phyloP scores from a whole-genome alignment of 129 eudicot genomes.

The Oenanthe sinensis region DNA sequence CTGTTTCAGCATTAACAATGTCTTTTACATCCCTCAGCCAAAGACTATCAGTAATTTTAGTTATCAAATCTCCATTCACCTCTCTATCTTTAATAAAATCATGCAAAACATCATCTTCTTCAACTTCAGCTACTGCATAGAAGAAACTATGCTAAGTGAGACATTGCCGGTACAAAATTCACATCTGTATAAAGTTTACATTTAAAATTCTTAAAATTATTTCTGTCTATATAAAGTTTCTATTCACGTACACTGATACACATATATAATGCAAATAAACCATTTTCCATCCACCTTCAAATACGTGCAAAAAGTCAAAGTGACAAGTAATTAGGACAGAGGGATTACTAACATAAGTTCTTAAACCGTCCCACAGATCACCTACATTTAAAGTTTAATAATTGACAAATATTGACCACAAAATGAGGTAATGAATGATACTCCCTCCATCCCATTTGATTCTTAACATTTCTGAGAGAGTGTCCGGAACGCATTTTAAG shows the following conservation, averaged over 20 bases:
- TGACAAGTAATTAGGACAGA: too few relatives aligned
- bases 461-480: too few relatives aligned
- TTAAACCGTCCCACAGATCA: neutral
- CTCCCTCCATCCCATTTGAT: too few relatives aligned
- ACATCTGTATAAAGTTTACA: neutral
- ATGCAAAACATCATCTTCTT: slow-evolving; percentile 62
- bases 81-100: slow-evolving; percentile 71
- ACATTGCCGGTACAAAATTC: neutral
- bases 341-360: neutral
- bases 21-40: slow-evolving; percentile 44
- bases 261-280: too few relatives aligned
- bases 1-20: slow-evolving; percentile 23
- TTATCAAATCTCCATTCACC: slow-evolving; percentile 61
- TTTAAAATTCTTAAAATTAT: too few relatives aligned
- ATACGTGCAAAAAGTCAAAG: too few relatives aligned
- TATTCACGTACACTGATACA: too few relatives aligned
- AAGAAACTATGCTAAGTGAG: neutral
- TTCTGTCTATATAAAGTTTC: neutral
- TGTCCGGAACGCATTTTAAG: too few relatives aligned
- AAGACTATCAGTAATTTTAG: slow-evolving; percentile 56
- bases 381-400: neutral
- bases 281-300: too few relatives aligned
- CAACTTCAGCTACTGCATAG: slow-evolving; percentile 41
- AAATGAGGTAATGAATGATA: too few relatives aligned
- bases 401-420: neutral